A percentile compares a stretch with the other conserved stretches of the same genome.
Evolutionary conservation across 2,329 filamentous ascomycete species (phyloP).

Genomic region (Botrytis fragariae): DNA sequence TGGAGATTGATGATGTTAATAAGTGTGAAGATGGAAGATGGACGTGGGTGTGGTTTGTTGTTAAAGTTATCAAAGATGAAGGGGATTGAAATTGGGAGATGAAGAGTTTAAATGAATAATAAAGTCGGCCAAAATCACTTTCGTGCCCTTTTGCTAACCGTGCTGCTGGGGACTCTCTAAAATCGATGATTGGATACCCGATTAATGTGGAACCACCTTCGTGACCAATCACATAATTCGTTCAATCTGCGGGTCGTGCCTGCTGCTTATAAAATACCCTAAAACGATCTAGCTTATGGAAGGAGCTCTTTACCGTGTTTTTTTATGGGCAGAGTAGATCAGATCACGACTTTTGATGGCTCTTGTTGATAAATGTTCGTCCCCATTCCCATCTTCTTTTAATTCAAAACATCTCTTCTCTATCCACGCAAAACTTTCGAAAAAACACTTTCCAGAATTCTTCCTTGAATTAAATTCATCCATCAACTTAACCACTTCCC

Average conservation of each 20-base stretch:
- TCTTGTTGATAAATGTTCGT: conserved; percentile 2
- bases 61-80: conserved; percentile 4
- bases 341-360: not conserved
- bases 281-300: not conserved
- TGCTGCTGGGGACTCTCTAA: not conserved
- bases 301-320: not conserved
- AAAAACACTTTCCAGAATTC: not conserved
- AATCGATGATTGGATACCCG: not conserved
- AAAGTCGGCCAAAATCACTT: not conserved
- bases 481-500: conserved; percentile 22
- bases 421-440: conserved; percentile 6
- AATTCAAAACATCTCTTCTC: not conserved
- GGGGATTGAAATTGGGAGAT: conserved; percentile 9
- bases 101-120: conserved; percentile 1
- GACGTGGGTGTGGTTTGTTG: conserved; percentile 7
- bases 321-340: not conserved
- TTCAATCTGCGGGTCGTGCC: not conserved
- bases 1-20: conserved; percentile 1
- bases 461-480: not conserved
- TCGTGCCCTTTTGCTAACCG: not conserved
- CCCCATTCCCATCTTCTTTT: not conserved
- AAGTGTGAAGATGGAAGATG: not conserved
- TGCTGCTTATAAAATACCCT: not conserved
- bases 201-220: not conserved
- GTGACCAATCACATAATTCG: not conserved